Evolutionary conservation across 2,329 filamentous ascomycete genomes (phyloP).

Genomic region (Penicillium glabrum): DNA sequence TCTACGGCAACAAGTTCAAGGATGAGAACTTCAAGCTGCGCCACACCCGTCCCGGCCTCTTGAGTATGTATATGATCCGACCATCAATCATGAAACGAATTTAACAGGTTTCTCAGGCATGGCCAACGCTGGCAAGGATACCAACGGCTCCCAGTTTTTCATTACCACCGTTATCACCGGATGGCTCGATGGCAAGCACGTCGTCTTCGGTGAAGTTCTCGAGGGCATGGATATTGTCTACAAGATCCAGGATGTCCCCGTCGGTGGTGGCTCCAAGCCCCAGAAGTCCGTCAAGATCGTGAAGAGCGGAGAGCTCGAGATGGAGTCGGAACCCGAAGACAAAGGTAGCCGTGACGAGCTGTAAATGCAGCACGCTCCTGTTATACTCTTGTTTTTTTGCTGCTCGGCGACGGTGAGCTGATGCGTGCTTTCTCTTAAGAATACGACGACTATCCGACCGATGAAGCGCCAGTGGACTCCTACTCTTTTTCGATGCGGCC

Average conservation of each 20-base stretch:
- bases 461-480: conserved; percentile 7
- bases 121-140: conserved; percentile 66
- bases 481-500: conserved; percentile 17
- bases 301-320: conserved; percentile 65
- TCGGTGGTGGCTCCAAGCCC: conserved; percentile 59
- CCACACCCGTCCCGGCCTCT: conserved; percentile 63
- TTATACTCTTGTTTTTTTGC: conserved; percentile 13
- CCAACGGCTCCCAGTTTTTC: conserved; percentile 68
- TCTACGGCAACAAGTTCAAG: conserved; percentile 65
- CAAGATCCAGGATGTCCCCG: conserved; percentile 63
- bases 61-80: conserved; percentile 49
- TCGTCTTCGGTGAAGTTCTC: conserved; percentile 69
- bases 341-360: conserved; percentile 70
- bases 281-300: conserved; percentile 60
- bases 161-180: conserved; percentile 62
- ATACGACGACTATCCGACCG: conserved; percentile 12
- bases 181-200: conserved; percentile 65
- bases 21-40: conserved; percentile 73
- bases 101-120: conserved; percentile 50
- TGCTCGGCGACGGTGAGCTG: conserved; percentile 32
- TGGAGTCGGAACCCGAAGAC: conserved; percentile 42
- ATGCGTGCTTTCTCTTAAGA: conserved; percentile 30
- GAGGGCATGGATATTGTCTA: conserved; percentile 67
- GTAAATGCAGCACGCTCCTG: conserved; percentile 44
- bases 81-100: background rate